Evolutionary conservation across 306 rosid genomes (phyloP), one percentile per base, ranked within the genome.

Genomic region (Pterocarpus macrocarpus): DNA sequence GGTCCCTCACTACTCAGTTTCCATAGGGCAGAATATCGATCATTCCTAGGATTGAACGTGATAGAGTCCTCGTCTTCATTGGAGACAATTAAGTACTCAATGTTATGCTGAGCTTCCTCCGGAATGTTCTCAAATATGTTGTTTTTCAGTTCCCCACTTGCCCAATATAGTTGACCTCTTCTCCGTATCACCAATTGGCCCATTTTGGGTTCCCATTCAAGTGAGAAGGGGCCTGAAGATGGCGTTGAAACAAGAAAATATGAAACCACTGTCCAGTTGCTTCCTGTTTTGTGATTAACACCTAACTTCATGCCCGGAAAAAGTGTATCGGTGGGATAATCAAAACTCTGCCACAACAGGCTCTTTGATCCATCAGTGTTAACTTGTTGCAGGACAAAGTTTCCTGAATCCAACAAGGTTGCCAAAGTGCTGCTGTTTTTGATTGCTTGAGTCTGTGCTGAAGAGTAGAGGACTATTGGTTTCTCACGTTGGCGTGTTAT

Each of bases 241-340:
- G 38, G 33, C 10, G 3, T 15, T 0, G 4, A 0, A 0, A 0
- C 0, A 11, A 35, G 17, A 3, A 70, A 1, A 22, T 49, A 45
- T 41, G 85, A 75, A 41, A 65, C 63, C 17, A 86, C 13, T 7
- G 65, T 52, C 86, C 75, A 71, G 0, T 62, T 32, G 16, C 4
- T 64, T 41, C 77, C 75, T 0, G 47, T 47, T 61, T 58, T 76
- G 68, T 2, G 78, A 9, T 77, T 41, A 30, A 80, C 56, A 34
- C 87, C 89, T 61, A 86, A 6, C 55, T 76, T 86, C 87, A 66
- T 86, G 22, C 72, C 82, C 2, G 81, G 81, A 0, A 73, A 0
- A 33, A 86, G 73, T 13, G 4, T 17, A 2, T 47, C 43, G 0
- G 12, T 1, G 9, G 89, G 83, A 22, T 12, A 5, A 72, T 85